Evolutionary conservation across 73 alveolate species (phyloP).

Genomic region (Symbiodinium natans): DNA sequence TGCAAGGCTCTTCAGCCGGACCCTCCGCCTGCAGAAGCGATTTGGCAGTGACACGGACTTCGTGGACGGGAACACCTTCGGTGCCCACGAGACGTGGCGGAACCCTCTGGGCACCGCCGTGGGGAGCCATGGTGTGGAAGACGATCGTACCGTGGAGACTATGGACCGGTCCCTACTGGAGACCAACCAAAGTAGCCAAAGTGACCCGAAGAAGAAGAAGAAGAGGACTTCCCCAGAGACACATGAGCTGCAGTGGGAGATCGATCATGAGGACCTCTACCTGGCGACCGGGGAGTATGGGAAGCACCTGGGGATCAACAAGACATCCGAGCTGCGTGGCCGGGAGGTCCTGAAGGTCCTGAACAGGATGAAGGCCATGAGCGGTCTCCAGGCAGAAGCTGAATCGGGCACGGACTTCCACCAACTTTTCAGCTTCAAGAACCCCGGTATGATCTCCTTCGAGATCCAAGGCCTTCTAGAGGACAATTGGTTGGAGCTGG

Average conservation of each 20-base stretch:
- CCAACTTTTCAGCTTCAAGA: slow-evolving; percentile 55
- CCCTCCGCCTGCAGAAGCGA: slow-evolving; percentile 50
- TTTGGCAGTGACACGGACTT: slow-evolving; percentile 32
- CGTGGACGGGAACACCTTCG: background rate
- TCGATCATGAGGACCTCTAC: slow-evolving; percentile 20
- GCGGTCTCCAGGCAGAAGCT: background rate
- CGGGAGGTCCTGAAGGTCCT: background rate
- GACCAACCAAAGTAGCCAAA: background rate
- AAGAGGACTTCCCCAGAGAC: background rate
- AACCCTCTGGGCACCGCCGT: background rate
- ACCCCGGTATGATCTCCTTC: slow-evolving; percentile 36
- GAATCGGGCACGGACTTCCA: background rate
- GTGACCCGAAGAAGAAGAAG: background rate
- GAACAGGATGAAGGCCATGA: background rate
- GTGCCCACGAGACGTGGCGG: slow-evolving; percentile 14
- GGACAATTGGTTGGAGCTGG: slow-evolving; percentile 42
- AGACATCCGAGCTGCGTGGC: background rate
- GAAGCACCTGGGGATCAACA: background rate
- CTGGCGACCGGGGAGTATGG: slow-evolving; percentile 34
- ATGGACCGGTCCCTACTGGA: background rate
- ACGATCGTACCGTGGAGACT: background rate
- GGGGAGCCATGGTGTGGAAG: background rate
- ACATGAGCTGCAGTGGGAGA: slow-evolving; percentile 1
- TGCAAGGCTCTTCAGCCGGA: slow-evolving; percentile 48
- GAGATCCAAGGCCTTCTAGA: slow-evolving; percentile 32